Conservation (phyloP, 768 basidiomycete species). For the Panellus pusillus region DNA sequence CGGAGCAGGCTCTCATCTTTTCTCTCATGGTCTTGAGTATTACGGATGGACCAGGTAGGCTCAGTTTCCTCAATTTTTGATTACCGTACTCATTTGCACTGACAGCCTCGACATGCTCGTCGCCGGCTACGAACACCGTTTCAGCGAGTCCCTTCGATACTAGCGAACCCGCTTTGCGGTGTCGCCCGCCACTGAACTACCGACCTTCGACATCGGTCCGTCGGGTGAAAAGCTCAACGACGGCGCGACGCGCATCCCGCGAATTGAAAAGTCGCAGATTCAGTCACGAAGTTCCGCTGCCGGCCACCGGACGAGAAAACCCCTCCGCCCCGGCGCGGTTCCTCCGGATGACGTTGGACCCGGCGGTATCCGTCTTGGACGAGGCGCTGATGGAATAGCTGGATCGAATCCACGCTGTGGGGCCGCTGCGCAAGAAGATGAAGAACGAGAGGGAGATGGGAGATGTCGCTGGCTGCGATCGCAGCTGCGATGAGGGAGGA, state of each 20-base stretch:
- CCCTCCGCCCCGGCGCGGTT: slow-evolving; percentile 67
- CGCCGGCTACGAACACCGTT: slow-evolving; percentile 77
- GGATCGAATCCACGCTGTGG: slow-evolving; percentile 74
- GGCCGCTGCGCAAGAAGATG: slow-evolving; percentile 77
- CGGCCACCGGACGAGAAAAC: slow-evolving; percentile 57
- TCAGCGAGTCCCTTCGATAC: slow-evolving; percentile 84
- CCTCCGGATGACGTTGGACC: slow-evolving; percentile 82
- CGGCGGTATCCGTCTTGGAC: slow-evolving; percentile 77
- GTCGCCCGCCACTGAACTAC: slow-evolving; percentile 80
- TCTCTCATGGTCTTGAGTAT: slow-evolving; percentile 77
- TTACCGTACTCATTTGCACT: neutral
- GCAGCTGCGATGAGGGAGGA: slow-evolving; percentile 87
- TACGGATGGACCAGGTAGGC: slow-evolving; percentile 87
- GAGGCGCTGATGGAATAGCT: slow-evolving; percentile 76
- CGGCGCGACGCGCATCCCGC: slow-evolving; percentile 84
- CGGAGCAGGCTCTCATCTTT: slow-evolving; percentile 73
- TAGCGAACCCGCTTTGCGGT: slow-evolving; percentile 97
- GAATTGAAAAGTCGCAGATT: slow-evolving; percentile 90
- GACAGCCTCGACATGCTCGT: slow-evolving; percentile 83
- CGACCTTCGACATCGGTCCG: slow-evolving; percentile 51
- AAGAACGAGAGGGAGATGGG: slow-evolving; percentile 76
- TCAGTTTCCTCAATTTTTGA: neutral
- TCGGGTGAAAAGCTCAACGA: slow-evolving; percentile 78
- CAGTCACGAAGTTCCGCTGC: slow-evolving; percentile 86
- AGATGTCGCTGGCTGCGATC: slow-evolving; percentile 61